A percentile compares a stretch with the other conserved stretches of the same genome.
Evolutionary conservation across 257 asterid species (phyloP).

Genomic region (Solanum chaucha): DNA sequence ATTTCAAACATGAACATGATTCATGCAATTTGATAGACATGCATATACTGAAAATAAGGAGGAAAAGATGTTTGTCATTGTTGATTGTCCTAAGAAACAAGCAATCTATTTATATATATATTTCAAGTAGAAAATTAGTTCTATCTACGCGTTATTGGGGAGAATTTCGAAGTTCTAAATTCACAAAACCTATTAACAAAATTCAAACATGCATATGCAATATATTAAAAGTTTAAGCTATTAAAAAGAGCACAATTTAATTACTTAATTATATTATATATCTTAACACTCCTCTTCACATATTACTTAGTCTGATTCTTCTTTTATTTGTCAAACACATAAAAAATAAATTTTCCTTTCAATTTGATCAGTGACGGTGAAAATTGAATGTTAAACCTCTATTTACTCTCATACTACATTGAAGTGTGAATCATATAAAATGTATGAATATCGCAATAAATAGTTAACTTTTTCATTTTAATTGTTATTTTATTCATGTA

Average conservation of each 20-base stretch:
- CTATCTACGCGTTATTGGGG: neutral
- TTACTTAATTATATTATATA: neutral
- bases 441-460: neutral
- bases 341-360: neutral
- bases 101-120: neutral
- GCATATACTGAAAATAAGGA: neutral
- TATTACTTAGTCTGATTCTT: neutral
- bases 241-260: neutral
- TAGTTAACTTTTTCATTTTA: neutral
- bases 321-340: neutral
- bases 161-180: neutral
- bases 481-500: neutral
- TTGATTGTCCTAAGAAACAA: slow-evolving; percentile 32
- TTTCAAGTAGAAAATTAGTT: neutral
- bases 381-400: neutral
- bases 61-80: neutral
- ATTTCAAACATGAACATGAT: neutral
- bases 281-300: neutral
- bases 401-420: neutral
- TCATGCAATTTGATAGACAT: neutral
- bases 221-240: neutral
- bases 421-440: neutral
- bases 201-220: neutral
- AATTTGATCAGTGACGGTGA: accelerated
- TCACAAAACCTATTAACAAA: neutral